A percentile compares a stretch with the other conserved stretches of the same genome.
These are phyloP conservation scores for Cucumis melo DNA, from an alignment of 306 rosid species.

Conservation along the genomic window DNA sequence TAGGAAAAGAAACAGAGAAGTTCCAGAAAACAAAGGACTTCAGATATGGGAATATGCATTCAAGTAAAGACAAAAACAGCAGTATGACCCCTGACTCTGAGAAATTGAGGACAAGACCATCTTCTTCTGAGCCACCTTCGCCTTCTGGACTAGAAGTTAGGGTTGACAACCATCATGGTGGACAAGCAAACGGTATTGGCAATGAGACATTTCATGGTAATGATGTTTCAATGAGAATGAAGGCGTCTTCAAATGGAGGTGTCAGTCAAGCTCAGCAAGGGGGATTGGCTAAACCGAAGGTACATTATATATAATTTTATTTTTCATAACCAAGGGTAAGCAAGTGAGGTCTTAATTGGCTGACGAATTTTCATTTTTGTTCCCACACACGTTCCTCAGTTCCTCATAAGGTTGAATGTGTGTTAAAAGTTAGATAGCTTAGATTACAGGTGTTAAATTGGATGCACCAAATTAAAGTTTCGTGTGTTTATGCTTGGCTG, in stretches of 20 bases:
- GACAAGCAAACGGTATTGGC: conserved; percentile 19
- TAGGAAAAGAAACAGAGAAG: conserved; percentile 24
- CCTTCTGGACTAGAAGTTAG: conserved; percentile 21
- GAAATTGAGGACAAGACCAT: conserved; percentile 12
- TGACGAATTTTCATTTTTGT: too few species aligned
- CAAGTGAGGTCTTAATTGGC: background rate
- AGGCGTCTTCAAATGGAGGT: conserved; percentile 13
- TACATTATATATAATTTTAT: conserved; percentile 10
- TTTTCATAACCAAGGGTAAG: background rate
- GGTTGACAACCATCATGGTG: conserved; percentile 24
- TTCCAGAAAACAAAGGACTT: background rate
- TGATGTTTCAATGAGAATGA: background rate
- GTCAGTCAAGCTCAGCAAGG: conserved; percentile 19
- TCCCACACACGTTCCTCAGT: background rate
- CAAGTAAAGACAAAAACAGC: conserved; percentile 12
- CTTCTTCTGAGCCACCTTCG: conserved; percentile 25
- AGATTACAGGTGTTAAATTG: background rate
- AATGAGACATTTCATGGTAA: conserved; percentile 14
- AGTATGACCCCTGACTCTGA: conserved; percentile 9
- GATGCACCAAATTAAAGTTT: background rate
- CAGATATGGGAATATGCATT: conserved; percentile 15
- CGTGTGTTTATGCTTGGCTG: background rate
- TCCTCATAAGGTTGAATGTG: background rate
- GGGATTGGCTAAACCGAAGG: conserved; percentile 31
- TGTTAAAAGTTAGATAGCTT: too few species aligned